Conservation (phyloP, 768 basidiomycete genomes). For the Termitomyces sp. region DNA sequence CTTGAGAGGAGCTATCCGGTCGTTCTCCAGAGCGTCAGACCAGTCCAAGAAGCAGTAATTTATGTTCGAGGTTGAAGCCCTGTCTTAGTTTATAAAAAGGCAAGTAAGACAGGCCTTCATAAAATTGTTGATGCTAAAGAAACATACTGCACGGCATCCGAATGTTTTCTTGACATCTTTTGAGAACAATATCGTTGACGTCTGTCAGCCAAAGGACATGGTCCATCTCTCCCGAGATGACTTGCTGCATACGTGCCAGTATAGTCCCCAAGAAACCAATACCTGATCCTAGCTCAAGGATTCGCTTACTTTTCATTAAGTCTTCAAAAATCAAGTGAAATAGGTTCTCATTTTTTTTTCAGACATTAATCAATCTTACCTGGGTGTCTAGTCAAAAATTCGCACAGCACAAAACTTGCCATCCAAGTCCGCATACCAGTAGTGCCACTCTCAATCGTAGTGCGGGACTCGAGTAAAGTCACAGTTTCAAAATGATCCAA, state of each 20-base stretch:
- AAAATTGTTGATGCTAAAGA: conserved; percentile 18
- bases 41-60: conserved; percentile 54
- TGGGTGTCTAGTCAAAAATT: conserved; percentile 52
- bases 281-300: conserved; percentile 76
- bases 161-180: conserved; percentile 54
- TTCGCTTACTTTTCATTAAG: conserved; percentile 33
- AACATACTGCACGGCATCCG: conserved; percentile 63
- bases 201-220: conserved; percentile 52
- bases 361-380: conserved; percentile 28
- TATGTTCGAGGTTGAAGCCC: conserved; percentile 42
- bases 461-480: conserved; percentile 70
- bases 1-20: conserved; percentile 17
- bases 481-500: conserved; percentile 29
- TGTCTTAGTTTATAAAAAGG: conserved; percentile 33
- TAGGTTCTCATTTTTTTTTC: background rate
- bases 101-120: background rate
- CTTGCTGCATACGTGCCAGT: conserved; percentile 49
- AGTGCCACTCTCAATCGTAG: conserved; percentile 68
- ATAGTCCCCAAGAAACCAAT: conserved; percentile 70
- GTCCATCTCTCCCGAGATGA: background rate
- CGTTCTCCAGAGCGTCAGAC: conserved; percentile 45
- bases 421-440: conserved; percentile 80
- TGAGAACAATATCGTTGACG: conserved; percentile 55
- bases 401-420: conserved; percentile 61
- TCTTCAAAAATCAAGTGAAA: conserved; percentile 29